These are phyloP conservation scores for Alliaria petiolata DNA, from an alignment of 345 rosid species.

Conservation along the genomic window DNA sequence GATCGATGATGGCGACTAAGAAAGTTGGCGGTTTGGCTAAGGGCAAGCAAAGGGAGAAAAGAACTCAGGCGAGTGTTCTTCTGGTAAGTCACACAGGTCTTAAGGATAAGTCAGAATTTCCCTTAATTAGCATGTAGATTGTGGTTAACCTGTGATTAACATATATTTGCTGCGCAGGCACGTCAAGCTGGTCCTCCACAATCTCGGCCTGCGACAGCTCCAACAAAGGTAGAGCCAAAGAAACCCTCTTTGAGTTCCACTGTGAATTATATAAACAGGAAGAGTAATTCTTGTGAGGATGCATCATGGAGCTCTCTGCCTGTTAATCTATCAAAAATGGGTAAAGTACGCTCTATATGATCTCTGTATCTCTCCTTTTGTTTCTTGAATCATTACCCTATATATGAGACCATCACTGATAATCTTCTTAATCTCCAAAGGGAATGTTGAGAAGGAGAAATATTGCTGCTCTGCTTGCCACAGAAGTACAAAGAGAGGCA, in stretches of 20 bases:
- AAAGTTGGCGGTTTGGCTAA: slow-evolving; percentile 38
- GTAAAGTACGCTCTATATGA: slow-evolving; percentile 51
- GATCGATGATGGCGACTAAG: slow-evolving; percentile 30
- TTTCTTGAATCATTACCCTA: background rate
- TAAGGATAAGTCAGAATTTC: background rate
- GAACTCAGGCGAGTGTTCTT: slow-evolving; percentile 57
- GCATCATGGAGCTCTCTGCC: slow-evolving; percentile 73
- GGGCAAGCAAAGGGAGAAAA: slow-evolving; percentile 45
- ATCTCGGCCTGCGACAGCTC: slow-evolving; percentile 39
- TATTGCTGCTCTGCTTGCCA: slow-evolving; percentile 59
- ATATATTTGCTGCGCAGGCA: slow-evolving; percentile 38
- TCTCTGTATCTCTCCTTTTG: slow-evolving; percentile 26
- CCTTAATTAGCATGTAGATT: background rate
- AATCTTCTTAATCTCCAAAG: slow-evolving; percentile 29
- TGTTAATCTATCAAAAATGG: slow-evolving; percentile 56
- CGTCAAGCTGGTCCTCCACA: slow-evolving; percentile 37
- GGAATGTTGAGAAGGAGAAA: slow-evolving; percentile 70
- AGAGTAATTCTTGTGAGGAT: slow-evolving; percentile 36
- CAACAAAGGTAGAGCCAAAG: slow-evolving; percentile 44
- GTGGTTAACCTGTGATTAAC: slow-evolving; percentile 14
- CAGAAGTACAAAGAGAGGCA: slow-evolving; percentile 84
- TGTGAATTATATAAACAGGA: slow-evolving; percentile 34
- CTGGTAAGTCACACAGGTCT: background rate
- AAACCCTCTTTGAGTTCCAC: slow-evolving; percentile 32
- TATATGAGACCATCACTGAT: background rate